Evolutionary conservation across 1,284 basidiomycete genomes (phyloP), one percentile per base, ranked within the genome.

Genomic region (Athelia psychrophila): DNA sequence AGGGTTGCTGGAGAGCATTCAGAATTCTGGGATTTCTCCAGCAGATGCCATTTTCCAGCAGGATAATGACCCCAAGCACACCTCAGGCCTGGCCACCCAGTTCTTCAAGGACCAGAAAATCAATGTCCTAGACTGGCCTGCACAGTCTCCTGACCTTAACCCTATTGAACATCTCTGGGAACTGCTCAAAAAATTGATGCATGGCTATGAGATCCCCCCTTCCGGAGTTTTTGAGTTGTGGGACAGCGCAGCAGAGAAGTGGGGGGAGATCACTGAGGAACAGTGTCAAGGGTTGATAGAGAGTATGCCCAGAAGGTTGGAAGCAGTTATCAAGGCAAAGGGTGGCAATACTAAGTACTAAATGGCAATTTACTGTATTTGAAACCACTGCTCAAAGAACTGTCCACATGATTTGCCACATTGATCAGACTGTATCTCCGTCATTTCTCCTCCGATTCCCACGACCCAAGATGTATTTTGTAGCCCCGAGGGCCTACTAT

Each of bases 81-180:
- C 53, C 3, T 36, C 27, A 70, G 19, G 19, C 49, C 19, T 30
- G 38, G 38, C 38, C 38, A 42, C 16, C 16, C 38, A 42, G 20
- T 42, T n/a, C n/a, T 42, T 42, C 20, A n/a, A 42, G 6, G 38
- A 42, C 38, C 38, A 42, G 16, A 16, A 42, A 8, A 18, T 18
- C 20, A n/a, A 42, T 18, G 38, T 42, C n/a, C 16, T 42, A 6
- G 38, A 42, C 38, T 73, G 65, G 66, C 67, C 64, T 42, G 57
- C 68, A 33, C 60, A 65, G 42, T 71, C 67, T 42, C 64, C 67
- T 24, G 66, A 73, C 56, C 57, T 70, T 16, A 72, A 69, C 51
- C 64, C 63, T 23, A 71, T 71, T 58, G 68, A 73, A 60, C 67
- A 73, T 50, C 56, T 68, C 6, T 73, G 69, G 69, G 24, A 42